phyloP scores from a whole-genome alignment of 1,284 basidiomycete species.

The Microbotryum scabiosae region DNA sequence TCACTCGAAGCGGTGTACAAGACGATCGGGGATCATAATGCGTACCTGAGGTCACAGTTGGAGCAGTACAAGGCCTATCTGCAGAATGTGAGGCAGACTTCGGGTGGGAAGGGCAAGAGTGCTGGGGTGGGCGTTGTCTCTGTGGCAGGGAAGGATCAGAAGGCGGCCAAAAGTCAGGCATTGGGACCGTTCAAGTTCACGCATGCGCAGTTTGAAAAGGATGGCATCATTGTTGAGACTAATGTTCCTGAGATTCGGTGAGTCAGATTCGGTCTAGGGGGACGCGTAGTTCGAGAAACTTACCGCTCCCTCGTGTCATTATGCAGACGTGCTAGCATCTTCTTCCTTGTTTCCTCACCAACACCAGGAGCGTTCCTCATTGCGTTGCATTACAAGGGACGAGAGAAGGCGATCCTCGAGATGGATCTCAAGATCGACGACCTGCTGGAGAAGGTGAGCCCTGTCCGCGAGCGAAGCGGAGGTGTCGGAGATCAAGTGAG shows the following conservation, averaged over 20 bases:
- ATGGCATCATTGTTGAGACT: conserved; percentile 97
- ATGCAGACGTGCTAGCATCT: conserved; percentile 83
- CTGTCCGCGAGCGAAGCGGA: background rate
- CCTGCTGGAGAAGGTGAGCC: conserved; percentile 68
- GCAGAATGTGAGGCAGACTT: conserved; percentile 86
- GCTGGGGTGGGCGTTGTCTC: conserved; percentile 87
- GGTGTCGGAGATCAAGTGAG: background rate
- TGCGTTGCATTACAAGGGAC: conserved; percentile 72
- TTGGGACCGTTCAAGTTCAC: conserved; percentile 95
- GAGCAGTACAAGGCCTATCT: conserved; percentile 99
- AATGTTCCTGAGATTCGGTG: conserved; percentile 96
- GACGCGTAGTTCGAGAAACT: conserved; percentile 4
- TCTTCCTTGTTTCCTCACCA: conserved; percentile 90
- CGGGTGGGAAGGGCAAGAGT: conserved; percentile 63
- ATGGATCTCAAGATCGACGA: conserved; percentile 99
- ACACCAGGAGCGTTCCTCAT: conserved; percentile 98
- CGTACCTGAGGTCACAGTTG: conserved; percentile 87
- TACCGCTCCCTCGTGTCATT: background rate
- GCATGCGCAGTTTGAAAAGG: conserved; percentile 95
- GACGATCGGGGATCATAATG: conserved; percentile 98
- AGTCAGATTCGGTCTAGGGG: conserved; percentile 34
- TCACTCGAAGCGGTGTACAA: conserved; percentile 94
- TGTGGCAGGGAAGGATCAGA: conserved; percentile 94
- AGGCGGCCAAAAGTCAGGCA: conserved; percentile 61
- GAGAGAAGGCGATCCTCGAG: conserved; percentile 98